Evolutionary conservation across 257 asterid species (phyloP).

Genomic region (Forsythia suspensa): DNA sequence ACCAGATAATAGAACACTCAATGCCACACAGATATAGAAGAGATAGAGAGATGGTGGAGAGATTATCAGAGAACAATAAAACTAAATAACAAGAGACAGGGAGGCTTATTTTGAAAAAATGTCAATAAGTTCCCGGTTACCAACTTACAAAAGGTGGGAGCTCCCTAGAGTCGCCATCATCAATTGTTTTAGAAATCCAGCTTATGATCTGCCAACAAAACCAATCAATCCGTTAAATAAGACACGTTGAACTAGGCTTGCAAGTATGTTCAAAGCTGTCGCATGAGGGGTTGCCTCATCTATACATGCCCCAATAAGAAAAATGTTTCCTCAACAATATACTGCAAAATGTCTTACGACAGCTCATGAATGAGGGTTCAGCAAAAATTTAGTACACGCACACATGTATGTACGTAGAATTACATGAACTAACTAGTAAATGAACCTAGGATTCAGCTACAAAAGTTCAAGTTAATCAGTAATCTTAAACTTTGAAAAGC

Average conservation of each 20-base stretch:
- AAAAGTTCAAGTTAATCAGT: background rate
- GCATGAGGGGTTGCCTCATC: background rate
- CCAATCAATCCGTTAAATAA: constrained; percentile 13
- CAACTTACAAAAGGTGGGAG: constrained; percentile 89
- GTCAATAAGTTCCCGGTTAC: background rate
- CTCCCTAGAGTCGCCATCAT: constrained; percentile 88
- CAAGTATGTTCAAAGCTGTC: constrained; percentile 1
- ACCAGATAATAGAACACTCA: background rate
- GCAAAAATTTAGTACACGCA: background rate
- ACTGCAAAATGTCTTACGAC: background rate
- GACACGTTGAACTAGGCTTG: background rate
- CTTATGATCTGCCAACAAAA: constrained; percentile 57
- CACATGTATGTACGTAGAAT: background rate
- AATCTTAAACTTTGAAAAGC: background rate
- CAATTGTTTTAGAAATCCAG: constrained; percentile 81
- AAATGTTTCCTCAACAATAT: background rate
- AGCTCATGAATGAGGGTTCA: constrained; percentile 4
- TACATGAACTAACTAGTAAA: background rate
- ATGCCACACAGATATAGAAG: background rate
- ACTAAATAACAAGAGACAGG: background rate
- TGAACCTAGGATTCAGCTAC: background rate
- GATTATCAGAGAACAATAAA: background rate
- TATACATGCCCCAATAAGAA: background rate
- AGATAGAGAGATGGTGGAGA: background rate
- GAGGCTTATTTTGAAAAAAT: background rate